A percentile compares a stretch with the other conserved stretches of the same genome.
Conservation (phyloP, 768 basidiomycete genomes). For the Lactarius psammicola region DNA sequence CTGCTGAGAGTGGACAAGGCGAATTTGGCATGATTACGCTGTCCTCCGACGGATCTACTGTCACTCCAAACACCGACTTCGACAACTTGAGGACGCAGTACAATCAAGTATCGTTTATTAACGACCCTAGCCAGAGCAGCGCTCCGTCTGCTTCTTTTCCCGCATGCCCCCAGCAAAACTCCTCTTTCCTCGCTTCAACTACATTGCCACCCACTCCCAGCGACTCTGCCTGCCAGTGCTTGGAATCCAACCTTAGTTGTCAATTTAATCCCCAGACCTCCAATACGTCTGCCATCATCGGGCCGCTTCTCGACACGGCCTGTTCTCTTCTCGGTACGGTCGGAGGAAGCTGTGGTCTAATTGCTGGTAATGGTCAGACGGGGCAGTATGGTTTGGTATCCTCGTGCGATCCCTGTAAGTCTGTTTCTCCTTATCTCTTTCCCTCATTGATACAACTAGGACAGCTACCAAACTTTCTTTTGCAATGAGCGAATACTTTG, state of each 20-base stretch:
- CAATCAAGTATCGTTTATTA: conserved; percentile 51
- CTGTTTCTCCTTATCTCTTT: background rate
- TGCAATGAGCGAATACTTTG: conserved; percentile 78
- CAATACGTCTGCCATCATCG: conserved; percentile 60
- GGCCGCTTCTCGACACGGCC: conserved; percentile 59
- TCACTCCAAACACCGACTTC: conserved; percentile 70
- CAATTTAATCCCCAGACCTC: conserved; percentile 62
- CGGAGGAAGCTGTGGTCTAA: conserved; percentile 62
- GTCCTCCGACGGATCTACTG: conserved; percentile 59
- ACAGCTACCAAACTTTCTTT: conserved; percentile 77
- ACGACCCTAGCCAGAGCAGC: conserved; percentile 56
- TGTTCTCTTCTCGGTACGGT: conserved; percentile 65
- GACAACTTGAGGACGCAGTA: conserved; percentile 63
- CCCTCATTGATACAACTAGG: conserved; percentile 16
- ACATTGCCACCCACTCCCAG: conserved; percentile 84
- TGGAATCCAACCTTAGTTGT: conserved; percentile 68
- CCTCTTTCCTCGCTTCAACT: conserved; percentile 61
- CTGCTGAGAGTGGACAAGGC: conserved; percentile 66
- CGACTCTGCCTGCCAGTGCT: conserved; percentile 72
- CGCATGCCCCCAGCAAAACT: conserved; percentile 61
- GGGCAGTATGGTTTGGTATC: conserved; percentile 78
- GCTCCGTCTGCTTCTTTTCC: conserved; percentile 52
- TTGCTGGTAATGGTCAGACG: conserved; percentile 66
- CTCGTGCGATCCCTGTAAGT: conserved; percentile 72
- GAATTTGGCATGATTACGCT: conserved; percentile 86